Conservation (phyloP, 73 alveolate species). For the Stentor roeselii region DNA sequence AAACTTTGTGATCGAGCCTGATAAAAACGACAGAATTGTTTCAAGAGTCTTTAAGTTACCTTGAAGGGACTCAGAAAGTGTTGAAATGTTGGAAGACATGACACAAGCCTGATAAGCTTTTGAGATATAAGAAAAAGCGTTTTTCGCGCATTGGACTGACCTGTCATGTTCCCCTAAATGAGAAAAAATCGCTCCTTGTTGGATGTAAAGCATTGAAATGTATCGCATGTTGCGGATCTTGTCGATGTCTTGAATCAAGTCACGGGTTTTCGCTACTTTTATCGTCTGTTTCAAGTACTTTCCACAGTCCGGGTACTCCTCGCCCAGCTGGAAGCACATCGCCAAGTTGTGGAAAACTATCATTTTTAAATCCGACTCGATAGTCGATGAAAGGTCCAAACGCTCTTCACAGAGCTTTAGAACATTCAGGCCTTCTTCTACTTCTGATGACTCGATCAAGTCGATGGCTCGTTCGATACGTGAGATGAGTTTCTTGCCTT, state of each 20-base stretch:
- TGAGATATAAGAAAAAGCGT: constrained; percentile 69
- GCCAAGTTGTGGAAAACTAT: constrained; percentile 23
- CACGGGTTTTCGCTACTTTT: constrained; percentile 24
- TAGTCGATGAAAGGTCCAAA: background rate
- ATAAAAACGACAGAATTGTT: background rate
- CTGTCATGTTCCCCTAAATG: constrained; percentile 74
- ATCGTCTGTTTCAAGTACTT: constrained; percentile 64
- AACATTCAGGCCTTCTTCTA: background rate
- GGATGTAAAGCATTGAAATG: constrained; percentile 77
- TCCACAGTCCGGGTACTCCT: constrained; percentile 61
- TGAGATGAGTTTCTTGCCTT: background rate
- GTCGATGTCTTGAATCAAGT: background rate
- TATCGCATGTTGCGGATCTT: constrained; percentile 70
- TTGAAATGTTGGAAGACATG: constrained; percentile 39
- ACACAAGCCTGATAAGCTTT: constrained; percentile 63
- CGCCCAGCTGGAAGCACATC: constrained; percentile 47
- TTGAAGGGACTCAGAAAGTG: constrained; percentile 34
- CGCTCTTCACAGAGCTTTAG: background rate
- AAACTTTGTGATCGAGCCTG: background rate
- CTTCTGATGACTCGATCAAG: background rate
- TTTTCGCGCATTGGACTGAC: constrained; percentile 78
- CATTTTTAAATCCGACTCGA: background rate
- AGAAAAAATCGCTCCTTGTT: constrained; percentile 84
- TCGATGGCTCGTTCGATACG: background rate
- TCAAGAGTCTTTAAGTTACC: background rate